Base-by-base conservation (phyloP, 805 yeast species). In the Brettanomyces bruxellensis region DNA sequence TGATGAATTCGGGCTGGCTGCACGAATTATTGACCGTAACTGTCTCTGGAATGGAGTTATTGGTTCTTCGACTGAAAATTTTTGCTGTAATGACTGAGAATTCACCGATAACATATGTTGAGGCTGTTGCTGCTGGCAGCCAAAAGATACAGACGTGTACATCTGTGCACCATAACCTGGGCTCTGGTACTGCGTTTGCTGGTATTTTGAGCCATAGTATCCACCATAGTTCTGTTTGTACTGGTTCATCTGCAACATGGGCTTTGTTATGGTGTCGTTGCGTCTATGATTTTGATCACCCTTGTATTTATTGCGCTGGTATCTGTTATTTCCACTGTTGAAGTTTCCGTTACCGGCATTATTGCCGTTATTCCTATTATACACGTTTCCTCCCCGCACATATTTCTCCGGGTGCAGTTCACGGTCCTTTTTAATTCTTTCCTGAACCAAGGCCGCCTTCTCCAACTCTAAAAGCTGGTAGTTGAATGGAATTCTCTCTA, bases 91-190 rank as follows among this genome's bases (percentile, higher is more conserved):
- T 11, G 23, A 6, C 23, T 35, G 38, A 8, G 38, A 35, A 35
- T 28, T 41, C 11, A 28, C 6, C 25, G 12, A 9, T 23, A 8
- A 32, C 6, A 25, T 12, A 32, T 43, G 47, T 13, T 25, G 34
- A 13, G 45, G 49, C 34, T 45, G 50, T n/a, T 28, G 28, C 8
- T 25, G 13, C 36, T 43, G 46, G 23, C 22, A 34, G 32, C 32
- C 32, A 28, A 28, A 28, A 28, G 32, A 28, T 28, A 3, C 32
- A 1, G 32, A 28, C 7, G 32, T 28, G 32, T 28, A 28, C 32
- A 28, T 28, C 32, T 28, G 32, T 28, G 32, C 32, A 28, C 32
- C 32, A 28, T 28, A 28, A 9, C 11, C 32, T 6, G 32, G 11
- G 32, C 32, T 9, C 13, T 45, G 45, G 13, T 35, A n/a, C n/a